Percentiles rank a stretch among this genome's conserved stretches.
These are phyloP conservation scores for Tripterygium wilfordii DNA, from an alignment of 177 flowering plant species.

Conservation along the genomic window DNA sequence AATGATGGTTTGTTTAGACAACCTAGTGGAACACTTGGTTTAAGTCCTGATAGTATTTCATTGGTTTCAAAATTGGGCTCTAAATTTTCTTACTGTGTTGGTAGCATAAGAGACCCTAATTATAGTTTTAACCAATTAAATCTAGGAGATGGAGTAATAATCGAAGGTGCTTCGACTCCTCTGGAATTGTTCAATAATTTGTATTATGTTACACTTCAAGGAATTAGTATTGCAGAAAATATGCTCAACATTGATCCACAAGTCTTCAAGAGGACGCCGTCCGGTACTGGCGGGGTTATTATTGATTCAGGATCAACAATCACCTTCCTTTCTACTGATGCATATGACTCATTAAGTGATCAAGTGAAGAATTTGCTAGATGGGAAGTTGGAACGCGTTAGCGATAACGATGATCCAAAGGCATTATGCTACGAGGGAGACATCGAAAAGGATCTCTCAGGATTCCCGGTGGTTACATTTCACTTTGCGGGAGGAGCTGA, in stretches of 20 bases:
- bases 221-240: conserved; percentile 24
- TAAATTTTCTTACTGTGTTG: conserved; percentile 36
- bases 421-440: conserved; percentile 23
- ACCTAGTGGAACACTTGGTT: conserved; percentile 23
- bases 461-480: conserved; percentile 31
- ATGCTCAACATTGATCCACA: conserved; percentile 10
- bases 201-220: conserved; percentile 16
- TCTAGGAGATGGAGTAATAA: conserved; percentile 18
- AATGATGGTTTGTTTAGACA: background rate
- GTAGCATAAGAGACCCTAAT: conserved; percentile 10
- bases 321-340: conserved; percentile 15
- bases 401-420: no score
- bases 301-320: conserved; percentile 22
- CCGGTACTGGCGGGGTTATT: conserved; percentile 12
- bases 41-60: conserved; percentile 7
- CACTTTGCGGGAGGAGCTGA: conserved; percentile 25
- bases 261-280: background rate
- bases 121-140: conserved; percentile 14
- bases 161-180: conserved; percentile 20
- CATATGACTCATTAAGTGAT: conserved; percentile 2
- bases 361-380: conserved; percentile 12
- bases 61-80: conserved; percentile 7
- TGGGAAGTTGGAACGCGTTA: background rate
- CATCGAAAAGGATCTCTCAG: conserved; percentile 13
- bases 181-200: conserved; percentile 2